A percentile compares a stretch with the other conserved stretches of the same genome.
Evolutionary conservation across 2,329 filamentous ascomycete genomes (phyloP).

Genomic region (Domatiomyces catenatus): DNA sequence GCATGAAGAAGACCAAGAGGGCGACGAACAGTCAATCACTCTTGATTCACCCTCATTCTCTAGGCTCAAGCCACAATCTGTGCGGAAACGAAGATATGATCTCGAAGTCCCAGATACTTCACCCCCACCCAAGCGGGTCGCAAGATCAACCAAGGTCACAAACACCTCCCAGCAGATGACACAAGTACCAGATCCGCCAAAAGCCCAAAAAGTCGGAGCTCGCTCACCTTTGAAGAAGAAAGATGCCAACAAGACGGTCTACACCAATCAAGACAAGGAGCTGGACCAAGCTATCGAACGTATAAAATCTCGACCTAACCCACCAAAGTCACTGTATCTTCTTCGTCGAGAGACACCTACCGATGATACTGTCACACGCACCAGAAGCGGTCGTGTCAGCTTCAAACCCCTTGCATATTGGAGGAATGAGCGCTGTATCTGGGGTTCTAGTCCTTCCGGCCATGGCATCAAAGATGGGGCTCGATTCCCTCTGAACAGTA

Average conservation of each 20-base stretch:
- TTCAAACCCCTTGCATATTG: slow-evolving; percentile 70
- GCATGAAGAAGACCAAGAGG: slow-evolving; percentile 10
- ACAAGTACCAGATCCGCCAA: slow-evolving; percentile 18
- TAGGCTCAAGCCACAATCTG: neutral
- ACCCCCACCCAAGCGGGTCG: slow-evolving; percentile 8
- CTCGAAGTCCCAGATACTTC: slow-evolving; percentile 14
- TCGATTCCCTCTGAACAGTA: slow-evolving; percentile 48
- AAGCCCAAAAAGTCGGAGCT: slow-evolving; percentile 23
- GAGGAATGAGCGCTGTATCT: slow-evolving; percentile 67
- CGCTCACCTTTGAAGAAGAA: slow-evolving; percentile 15
- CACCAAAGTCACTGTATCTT: slow-evolving; percentile 35
- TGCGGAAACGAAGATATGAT: slow-evolving; percentile 9
- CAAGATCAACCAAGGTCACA: slow-evolving; percentile 8
- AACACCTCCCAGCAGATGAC: slow-evolving; percentile 2
- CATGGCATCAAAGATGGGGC: slow-evolving; percentile 28
- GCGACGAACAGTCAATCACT: slow-evolving; percentile 9
- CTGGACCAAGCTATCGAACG: slow-evolving; percentile 29
- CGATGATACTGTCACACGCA: slow-evolving; percentile 43
- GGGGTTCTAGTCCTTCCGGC: slow-evolving; percentile 37
- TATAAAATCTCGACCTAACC: slow-evolving; percentile 31
- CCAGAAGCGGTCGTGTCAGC: slow-evolving; percentile 64
- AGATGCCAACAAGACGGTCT: slow-evolving; percentile 18
- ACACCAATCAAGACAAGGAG: slow-evolving; percentile 22
- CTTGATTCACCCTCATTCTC: slow-evolving; percentile 3
- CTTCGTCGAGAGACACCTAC: slow-evolving; percentile 36